Base-by-base conservation (phyloP, 2,329 filamentous ascomycete species). In the Juglanconis sp. region DNA sequence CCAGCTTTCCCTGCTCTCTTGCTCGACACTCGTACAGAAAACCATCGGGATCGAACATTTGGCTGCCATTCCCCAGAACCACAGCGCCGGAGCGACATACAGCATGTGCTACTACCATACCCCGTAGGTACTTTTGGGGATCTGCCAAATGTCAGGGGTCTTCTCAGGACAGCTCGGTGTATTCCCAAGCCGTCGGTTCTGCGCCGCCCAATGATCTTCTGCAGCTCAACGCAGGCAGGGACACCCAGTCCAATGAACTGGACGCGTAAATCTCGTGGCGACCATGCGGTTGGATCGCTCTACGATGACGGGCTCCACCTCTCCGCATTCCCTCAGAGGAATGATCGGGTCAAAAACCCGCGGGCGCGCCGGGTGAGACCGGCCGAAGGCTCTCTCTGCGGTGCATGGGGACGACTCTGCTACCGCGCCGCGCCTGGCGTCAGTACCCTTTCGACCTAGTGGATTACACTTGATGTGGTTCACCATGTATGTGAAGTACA, bases 51-150 rank as follows among this genome's bases (percentile, higher is more conserved):
- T 54, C 30, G 50, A 38, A n/a, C 50, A 36, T 48, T 59, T 47
- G 46, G 42, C 50, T 59, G 49, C 50, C 49, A 24, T 34, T 9
- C 38, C 17, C 24, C 56, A 15, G 24, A 40, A 17, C 17, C 32
- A 48, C 35, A 30, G 34, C 51, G 9, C 13, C 17, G 47, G 34
- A 17, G 55, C 36, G 34, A 40, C 44, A 15, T 15, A 42, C 4
- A 42, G 11, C 35, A 53, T 52, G 56, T 34, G 38, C 15, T 52
- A 40, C 56, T 30, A 57, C 48, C 24, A 35, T 59, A 53, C 34
- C 44, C 42, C 17, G n/a, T 48, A 42, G n/a, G 38, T 42, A 42
- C 10, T 15, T 9, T 5, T 42, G 10, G n/a, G 4, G 4, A 15
- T 11, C 38, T 42, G 10, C n/a, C 11, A 9, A 42, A 2, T 10